Evolutionary conservation across 805 yeast species (phyloP), one percentile per base, ranked within the genome.

Genomic region (Metschnikowia vanudenii): DNA sequence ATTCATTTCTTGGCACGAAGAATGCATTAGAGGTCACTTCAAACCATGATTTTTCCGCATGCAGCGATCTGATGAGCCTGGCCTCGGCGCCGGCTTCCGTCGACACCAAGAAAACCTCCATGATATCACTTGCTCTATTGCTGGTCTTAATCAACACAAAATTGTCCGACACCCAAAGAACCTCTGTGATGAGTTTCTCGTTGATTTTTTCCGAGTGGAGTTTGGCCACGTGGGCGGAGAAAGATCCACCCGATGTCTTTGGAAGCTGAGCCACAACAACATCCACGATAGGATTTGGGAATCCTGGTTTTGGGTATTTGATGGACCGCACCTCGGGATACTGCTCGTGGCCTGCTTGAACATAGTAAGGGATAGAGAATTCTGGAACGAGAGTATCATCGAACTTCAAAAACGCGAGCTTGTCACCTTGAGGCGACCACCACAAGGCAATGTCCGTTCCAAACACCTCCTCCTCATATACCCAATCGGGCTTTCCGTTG

Each of bases 401-500:
- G 31, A 86, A 79, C 47, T 81, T 75, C 54, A 86, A 64, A 51
- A 79, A 84, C 0, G 89, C 76, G 37, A 90, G 60, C 55, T 72
- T 75, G n/a, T 76, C 68, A 11, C 92, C 90, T 35, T 72, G 64
- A 8, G 88, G 88, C 4, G 96, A 84, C 96, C 96, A 90, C 96
- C 96, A 89, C 39, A 88, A 54, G 0, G 91, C 88, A 18, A 75
- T 66, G 55, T 84, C 89, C 19, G 79, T 76, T 30, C 79, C 81
- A 43, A 86, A 75, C 0, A 89, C 94, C 64, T 89, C 97, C 55
- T 89, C 97, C 60, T 90, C 97, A 56, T 89, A 89, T 7, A 88
- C 95, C 97, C 97, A 89, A 60, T 89, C 96, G 0, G 96, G 95
- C 50, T 84, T 83, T 2, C 96, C 97, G 60, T 90, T 85, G 66